phyloP scores from a whole-genome alignment of 306 rosid genomes.

The Fragaria vesca region DNA sequence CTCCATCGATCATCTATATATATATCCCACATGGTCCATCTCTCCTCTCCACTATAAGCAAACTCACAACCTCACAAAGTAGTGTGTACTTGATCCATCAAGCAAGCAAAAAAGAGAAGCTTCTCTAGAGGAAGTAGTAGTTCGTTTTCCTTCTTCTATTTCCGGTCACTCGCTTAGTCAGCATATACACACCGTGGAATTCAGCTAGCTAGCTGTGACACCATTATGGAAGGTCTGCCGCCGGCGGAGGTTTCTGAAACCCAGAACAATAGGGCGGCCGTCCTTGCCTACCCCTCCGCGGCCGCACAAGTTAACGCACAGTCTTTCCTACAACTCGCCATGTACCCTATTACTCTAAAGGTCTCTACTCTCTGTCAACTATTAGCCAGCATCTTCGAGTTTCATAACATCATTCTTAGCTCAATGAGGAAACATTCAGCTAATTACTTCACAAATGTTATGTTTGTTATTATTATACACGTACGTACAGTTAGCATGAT shows the following conservation, averaged over 20 bases:
- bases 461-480: background rate
- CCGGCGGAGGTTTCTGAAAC: slow-evolving; percentile 40
- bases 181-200: background rate
- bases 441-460: background rate
- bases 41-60: slow-evolving; percentile 3
- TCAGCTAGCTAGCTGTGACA: slow-evolving; percentile 6
- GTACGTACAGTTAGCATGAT: background rate
- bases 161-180: background rate
- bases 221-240: slow-evolving; percentile 28
- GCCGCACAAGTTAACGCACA: slow-evolving; percentile 39
- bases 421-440: background rate
- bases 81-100: background rate
- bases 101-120: background rate
- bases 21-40: background rate
- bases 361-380: slow-evolving; percentile 24
- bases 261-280: slow-evolving; percentile 35
- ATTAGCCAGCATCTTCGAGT: background rate
- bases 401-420: background rate
- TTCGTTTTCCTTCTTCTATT: background rate
- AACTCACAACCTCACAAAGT: background rate
- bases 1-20: background rate
- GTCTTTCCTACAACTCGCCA: slow-evolving; percentile 50
- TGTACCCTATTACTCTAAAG: slow-evolving; percentile 80
- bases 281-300: slow-evolving; percentile 16
- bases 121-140: background rate